Percentiles rank a stretch among this genome's conserved stretches.
phyloP scores from a whole-genome alignment of 2,329 filamentous ascomycete species.

The Geosmithia putterillii region DNA sequence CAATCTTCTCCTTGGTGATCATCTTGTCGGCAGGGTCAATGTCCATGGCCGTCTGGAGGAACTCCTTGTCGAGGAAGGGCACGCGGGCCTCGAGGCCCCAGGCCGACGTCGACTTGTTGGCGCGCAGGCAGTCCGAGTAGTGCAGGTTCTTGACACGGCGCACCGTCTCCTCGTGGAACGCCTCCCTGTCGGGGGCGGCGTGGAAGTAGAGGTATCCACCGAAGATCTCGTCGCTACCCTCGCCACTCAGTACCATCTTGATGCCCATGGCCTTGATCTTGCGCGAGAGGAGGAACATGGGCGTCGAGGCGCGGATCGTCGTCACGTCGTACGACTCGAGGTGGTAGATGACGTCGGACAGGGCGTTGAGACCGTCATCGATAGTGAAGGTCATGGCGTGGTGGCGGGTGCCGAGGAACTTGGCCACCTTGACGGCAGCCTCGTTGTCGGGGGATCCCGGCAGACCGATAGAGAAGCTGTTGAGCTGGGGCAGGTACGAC shows the following conservation, averaged over 20 bases:
- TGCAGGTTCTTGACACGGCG: conserved; percentile 94
- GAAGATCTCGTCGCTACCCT: conserved; percentile 97
- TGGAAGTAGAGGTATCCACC: conserved; percentile 99
- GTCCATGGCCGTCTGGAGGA: conserved; percentile 86
- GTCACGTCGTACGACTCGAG: conserved; percentile 97
- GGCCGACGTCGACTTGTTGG: conserved; percentile 97
- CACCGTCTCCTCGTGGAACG: conserved; percentile 93
- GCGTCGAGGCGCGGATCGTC: conserved; percentile 93
- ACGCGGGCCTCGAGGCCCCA: conserved; percentile 98
- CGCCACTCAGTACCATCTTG: conserved; percentile 97
- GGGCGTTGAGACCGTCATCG: conserved; percentile 90
- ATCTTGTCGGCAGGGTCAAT: conserved; percentile 93
- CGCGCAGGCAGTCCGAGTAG: conserved; percentile 87
- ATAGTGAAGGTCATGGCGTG: conserved; percentile 98
- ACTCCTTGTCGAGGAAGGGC: conserved; percentile 95
- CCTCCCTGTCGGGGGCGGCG: conserved; percentile 76
- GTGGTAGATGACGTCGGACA: conserved; percentile 96
- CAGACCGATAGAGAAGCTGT: conserved; percentile 97
- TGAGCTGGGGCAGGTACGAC: conserved; percentile 85
- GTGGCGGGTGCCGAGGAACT: conserved; percentile 95
- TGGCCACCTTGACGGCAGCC: conserved; percentile 84
- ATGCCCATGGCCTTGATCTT: conserved; percentile 99
- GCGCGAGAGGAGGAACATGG: conserved; percentile 93
- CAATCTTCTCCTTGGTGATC: conserved; percentile 79
- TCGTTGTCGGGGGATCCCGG: conserved; percentile 85